Conservation (phyloP, 2,329 filamentous ascomycete species). For the Paecilomyces variotii region DNA sequence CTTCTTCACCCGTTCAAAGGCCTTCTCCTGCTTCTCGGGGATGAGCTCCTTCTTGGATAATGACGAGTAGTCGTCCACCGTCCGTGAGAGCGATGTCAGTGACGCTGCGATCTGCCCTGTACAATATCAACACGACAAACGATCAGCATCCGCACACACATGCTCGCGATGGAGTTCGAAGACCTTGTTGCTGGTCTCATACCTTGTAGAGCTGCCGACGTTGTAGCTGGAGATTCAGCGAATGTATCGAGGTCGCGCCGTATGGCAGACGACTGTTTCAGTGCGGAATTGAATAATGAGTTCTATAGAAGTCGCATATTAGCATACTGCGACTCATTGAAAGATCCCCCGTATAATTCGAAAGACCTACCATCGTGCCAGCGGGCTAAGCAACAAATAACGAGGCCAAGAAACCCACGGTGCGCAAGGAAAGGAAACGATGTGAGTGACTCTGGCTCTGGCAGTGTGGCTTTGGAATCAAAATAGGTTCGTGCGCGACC, state of each 20-base stretch:
- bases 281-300: constrained; percentile 74
- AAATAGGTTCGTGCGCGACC: neutral
- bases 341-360: neutral
- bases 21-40: constrained; percentile 84
- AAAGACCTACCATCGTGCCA: constrained; percentile 7
- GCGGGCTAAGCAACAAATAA: neutral
- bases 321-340: neutral
- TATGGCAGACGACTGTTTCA: constrained; percentile 75
- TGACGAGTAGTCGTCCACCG: constrained; percentile 82
- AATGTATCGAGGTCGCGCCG: constrained; percentile 68
- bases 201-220: constrained; percentile 57
- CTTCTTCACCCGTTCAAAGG: constrained; percentile 71
- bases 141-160: neutral
- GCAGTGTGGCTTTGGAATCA: no score
- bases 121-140: neutral
- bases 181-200: neutral
- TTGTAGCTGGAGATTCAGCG: constrained; percentile 49
- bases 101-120: constrained; percentile 69
- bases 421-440: neutral
- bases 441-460: neutral
- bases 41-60: constrained; percentile 85
- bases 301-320: constrained; percentile 46
- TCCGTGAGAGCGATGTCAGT: constrained; percentile 74
- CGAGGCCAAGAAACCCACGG: neutral
- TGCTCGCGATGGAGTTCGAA: no score